Conservation (phyloP, 768 basidiomycete genomes). For the Agrocybe pediades region DNA sequence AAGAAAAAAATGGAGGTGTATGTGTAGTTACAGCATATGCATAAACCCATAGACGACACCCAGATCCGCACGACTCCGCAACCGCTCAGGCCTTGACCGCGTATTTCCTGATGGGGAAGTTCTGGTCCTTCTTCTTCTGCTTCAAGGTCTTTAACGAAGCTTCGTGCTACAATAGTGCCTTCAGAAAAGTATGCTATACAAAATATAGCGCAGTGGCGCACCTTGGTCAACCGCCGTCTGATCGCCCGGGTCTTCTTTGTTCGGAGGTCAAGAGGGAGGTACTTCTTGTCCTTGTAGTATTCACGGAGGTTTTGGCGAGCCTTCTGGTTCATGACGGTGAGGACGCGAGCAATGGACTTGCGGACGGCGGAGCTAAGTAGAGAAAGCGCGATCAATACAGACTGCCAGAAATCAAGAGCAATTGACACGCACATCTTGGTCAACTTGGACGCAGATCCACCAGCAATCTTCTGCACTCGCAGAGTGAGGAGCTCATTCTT, state of each 20-base stretch:
- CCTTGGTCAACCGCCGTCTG: slow-evolving; percentile 91
- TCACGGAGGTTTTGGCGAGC: slow-evolving; percentile 95
- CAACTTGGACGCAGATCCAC: slow-evolving; percentile 92
- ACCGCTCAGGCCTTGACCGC: slow-evolving; percentile 85
- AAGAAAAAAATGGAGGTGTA: slow-evolving; percentile 21
- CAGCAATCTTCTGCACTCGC: slow-evolving; percentile 97
- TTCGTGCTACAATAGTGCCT: slow-evolving; percentile 62
- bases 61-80: slow-evolving; percentile 14
- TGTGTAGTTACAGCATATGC: slow-evolving; percentile 25
- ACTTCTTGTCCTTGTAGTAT: slow-evolving; percentile 97
- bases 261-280: slow-evolving; percentile 95
- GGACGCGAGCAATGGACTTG: slow-evolving; percentile 97
- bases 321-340: slow-evolving; percentile 99
- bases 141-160: slow-evolving; percentile 83
- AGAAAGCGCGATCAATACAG: slow-evolving; percentile 1
- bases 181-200: not conserved
- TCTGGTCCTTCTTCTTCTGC: slow-evolving; percentile 91
- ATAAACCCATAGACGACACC: slow-evolving; percentile 17
- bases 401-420: not conserved
- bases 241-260: slow-evolving; percentile 98
- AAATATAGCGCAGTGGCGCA: slow-evolving; percentile 33
- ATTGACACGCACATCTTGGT: slow-evolving; percentile 85
- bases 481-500: slow-evolving; percentile 93
- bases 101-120: slow-evolving; percentile 94
- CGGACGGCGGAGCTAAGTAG: slow-evolving; percentile 82